These are phyloP conservation scores for Kazachstania sp. DNA, from an alignment of 1,139 yeast genomes.

Conservation along the genomic window DNA sequence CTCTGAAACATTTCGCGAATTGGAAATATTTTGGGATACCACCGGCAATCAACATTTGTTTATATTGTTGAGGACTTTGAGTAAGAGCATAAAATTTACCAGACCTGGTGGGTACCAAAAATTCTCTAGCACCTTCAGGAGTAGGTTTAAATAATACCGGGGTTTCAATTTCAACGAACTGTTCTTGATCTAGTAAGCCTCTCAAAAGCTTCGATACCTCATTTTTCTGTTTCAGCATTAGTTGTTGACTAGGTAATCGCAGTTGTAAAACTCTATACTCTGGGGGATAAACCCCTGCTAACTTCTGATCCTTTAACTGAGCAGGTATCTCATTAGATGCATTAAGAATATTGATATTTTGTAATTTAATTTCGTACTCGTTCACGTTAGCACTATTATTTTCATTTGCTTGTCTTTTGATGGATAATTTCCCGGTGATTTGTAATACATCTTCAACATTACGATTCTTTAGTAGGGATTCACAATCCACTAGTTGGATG, in stretches of 20 bases:
- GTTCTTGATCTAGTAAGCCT: constrained; percentile 37
- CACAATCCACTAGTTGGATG: constrained; percentile 54
- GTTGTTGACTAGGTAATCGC: constrained; percentile 53
- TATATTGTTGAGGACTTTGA: constrained; percentile 96
- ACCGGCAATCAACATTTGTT: constrained; percentile 88
- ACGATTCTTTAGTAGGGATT: constrained; percentile 39
- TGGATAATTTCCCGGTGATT: constrained; percentile 45
- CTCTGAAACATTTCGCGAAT: constrained; percentile 88
- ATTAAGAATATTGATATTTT: constrained; percentile 58
- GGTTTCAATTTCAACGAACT: constrained; percentile 81
- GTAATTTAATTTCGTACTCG: constrained; percentile 14
- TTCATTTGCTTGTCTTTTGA: constrained; percentile 14
- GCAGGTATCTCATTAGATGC: constrained; percentile 61
- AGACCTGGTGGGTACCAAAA: constrained; percentile 77
- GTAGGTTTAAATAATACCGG: constrained; percentile 90
- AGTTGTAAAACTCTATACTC: constrained; percentile 75
- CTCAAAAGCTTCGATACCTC: constrained; percentile 51
- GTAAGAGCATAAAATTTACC: constrained; percentile 74
- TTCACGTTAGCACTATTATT: constrained; percentile 4
- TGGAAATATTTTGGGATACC: constrained; percentile 84
- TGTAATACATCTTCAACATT: constrained; percentile 73
- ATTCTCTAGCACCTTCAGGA: constrained; percentile 97
- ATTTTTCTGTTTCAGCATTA: constrained; percentile 53
- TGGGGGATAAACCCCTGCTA: constrained; percentile 53
- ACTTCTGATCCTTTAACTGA: constrained; percentile 49